phyloP scores from a whole-genome alignment of 176 grass and related monocot genomes.

The barley (Hordeum vulgare) region DNA sequence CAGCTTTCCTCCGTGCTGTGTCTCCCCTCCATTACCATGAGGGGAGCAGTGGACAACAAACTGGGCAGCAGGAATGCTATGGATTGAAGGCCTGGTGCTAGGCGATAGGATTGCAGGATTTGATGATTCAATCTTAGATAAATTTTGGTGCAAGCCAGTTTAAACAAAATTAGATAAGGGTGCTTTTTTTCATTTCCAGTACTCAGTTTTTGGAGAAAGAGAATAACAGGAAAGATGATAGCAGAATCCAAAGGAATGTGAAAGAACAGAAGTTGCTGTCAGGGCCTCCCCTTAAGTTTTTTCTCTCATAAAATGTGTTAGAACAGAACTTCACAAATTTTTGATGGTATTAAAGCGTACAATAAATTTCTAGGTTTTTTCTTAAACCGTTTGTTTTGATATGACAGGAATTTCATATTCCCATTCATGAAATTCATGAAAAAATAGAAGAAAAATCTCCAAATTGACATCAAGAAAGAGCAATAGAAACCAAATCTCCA shows the following conservation, averaged over 20 bases:
- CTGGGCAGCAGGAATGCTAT: too few species aligned
- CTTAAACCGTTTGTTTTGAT: not conserved
- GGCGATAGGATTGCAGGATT: too few species aligned
- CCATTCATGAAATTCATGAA: not conserved
- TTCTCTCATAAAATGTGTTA: not conserved
- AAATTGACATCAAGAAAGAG: too few species aligned
- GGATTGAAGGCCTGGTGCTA: too few species aligned
- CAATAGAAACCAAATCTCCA: not conserved
- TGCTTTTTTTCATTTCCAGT: not conserved
- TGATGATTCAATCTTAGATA: not conserved
- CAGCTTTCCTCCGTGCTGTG: too few species aligned
- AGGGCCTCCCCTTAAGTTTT: not conserved
- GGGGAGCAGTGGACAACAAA: too few species aligned
- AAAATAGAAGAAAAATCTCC: not conserved
- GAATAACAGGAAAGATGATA: not conserved
- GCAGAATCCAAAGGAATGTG: not conserved
- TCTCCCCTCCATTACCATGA: too few species aligned
- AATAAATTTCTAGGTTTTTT: too few species aligned
- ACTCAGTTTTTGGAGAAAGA: not conserved
- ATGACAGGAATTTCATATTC: not conserved
- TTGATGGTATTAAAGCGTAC: not conserved
- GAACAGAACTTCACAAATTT: not conserved
- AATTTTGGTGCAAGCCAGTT: not conserved
- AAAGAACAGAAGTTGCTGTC: not conserved
- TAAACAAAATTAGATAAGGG: not conserved